phyloP scores from a whole-genome alignment of 345 rosid genomes.

The Anacardium occidentale region DNA sequence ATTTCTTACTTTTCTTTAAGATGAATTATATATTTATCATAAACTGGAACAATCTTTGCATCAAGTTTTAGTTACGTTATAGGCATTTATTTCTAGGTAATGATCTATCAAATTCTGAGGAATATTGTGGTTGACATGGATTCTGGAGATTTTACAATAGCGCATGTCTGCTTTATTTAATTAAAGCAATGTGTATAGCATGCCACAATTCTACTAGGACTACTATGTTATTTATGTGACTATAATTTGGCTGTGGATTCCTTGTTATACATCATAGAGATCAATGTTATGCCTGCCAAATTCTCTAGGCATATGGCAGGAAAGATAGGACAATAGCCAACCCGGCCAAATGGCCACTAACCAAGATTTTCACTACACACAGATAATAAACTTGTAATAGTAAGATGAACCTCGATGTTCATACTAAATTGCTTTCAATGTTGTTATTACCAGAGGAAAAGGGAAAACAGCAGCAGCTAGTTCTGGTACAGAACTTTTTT shows the following conservation, averaged over 20 bases:
- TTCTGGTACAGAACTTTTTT: background rate
- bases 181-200: background rate
- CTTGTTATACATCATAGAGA: no score
- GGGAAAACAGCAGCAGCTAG: slow-evolving; percentile 3
- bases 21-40: background rate
- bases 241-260: no score
- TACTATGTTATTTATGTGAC: background rate
- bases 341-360: no score
- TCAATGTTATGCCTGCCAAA: no score
- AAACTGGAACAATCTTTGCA: background rate
- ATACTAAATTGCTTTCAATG: slow-evolving; percentile 12
- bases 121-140: background rate
- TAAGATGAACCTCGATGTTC: no score
- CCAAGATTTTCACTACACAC: no score
- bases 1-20: background rate
- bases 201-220: background rate
- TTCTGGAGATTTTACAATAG: background rate
- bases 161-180: background rate
- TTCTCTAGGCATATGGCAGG: no score
- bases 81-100: background rate
- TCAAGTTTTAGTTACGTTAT: background rate
- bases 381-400: no score
- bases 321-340: no score
- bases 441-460: background rate
- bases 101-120: background rate